phyloP scores from a whole-genome alignment of 768 basidiomycete genomes.

The Tulasnella calospora region DNA sequence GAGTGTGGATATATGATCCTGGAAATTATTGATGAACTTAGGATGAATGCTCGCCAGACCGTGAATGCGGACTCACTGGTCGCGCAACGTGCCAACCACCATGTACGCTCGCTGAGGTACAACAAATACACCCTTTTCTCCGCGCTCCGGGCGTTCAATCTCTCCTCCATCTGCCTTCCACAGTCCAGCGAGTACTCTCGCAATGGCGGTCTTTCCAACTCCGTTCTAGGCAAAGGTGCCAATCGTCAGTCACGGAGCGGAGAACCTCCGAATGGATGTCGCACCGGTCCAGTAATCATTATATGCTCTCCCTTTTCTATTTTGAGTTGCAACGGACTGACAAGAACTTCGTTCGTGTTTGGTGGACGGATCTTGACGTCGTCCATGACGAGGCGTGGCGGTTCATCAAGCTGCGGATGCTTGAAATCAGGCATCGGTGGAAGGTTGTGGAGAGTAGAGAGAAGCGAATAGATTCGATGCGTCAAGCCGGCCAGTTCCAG shows the following conservation, averaged over 20 bases:
- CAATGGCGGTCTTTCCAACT: conserved; percentile 85
- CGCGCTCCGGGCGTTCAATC: conserved; percentile 40
- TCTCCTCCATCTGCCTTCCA: conserved; percentile 57
- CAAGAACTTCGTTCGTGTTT: conserved; percentile 44
- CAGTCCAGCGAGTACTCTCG: conserved; percentile 80
- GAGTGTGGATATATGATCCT: conserved; percentile 86
- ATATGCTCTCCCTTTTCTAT: conserved; percentile 72
- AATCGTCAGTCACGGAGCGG: conserved; percentile 12
- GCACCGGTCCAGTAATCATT: conserved; percentile 78
- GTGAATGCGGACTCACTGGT: conserved; percentile 53
- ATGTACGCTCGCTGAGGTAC: conserved; percentile 93
- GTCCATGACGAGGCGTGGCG: conserved; percentile 51
- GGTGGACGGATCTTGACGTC: conserved; percentile 72
- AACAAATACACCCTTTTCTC: conserved; percentile 62
- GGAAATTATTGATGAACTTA: not conserved
- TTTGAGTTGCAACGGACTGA: conserved; percentile 60
- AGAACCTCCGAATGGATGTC: conserved; percentile 27
- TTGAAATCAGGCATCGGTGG: conserved; percentile 45
- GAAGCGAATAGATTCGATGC: conserved; percentile 77
- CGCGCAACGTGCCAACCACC: conserved; percentile 77
- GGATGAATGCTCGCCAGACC: not conserved
- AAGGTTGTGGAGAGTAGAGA: conserved; percentile 79
- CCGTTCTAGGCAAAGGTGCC: conserved; percentile 48
- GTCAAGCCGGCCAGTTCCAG: conserved; percentile 94
- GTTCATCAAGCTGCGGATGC: not conserved